Base-by-base conservation (phyloP, 2,329 filamentous ascomycete genomes). In the Septoria linicola region DNA sequence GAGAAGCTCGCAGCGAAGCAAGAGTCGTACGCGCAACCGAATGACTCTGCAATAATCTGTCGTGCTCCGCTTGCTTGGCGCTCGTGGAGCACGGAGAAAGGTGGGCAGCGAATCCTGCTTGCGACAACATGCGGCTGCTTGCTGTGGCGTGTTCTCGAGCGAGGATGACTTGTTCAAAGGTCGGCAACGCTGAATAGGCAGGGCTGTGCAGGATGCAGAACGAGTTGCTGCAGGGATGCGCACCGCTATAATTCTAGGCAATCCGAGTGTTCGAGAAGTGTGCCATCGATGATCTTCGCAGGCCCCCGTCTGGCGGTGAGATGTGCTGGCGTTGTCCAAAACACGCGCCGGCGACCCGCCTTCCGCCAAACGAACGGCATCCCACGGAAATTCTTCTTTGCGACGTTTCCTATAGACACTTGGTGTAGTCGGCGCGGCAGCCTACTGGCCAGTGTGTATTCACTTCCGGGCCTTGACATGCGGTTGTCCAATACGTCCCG, bases 1-100 rank as follows among this genome's bases (percentile, higher is more conserved):
- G 44, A 47, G 35, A 47, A 39, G 44, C 44, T 40, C 44, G 44
- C 32, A n/a, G n/a, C n/a, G n/a, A n/a, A n/a, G n/a, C n/a, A n/a
- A 41, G 37, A 35, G 13, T 35, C 31, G 31, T 35, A 35, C 13
- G 6, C 6, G 5, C 13, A 3, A 19, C 19, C n/a, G 14, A 16
- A 10, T 37, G n/a, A 37, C 13, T 14, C n/a, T 17, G 35, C 16
- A 5, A 7, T 8, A 5, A 37, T 13, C 14, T n/a, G 31, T 16
- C 31, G 31, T 16, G 31, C 14, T 34, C 31, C 23, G 31, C 11
- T n/a, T 34, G 31, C 11, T 13, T n/a, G 31, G 31, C 11, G n/a
- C n/a, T n/a, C n/a, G n/a, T n/a, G n/a, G n/a, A 34, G 31, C 13
- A 34, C 31, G 11, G 14, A 13, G 11, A 16, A 34, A 16, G 4